Percentiles rank a stretch among this genome's conserved stretches.
phyloP scores from a whole-genome alignment of 2,329 filamentous ascomycete species.

The Byssochlamys sp. region DNA sequence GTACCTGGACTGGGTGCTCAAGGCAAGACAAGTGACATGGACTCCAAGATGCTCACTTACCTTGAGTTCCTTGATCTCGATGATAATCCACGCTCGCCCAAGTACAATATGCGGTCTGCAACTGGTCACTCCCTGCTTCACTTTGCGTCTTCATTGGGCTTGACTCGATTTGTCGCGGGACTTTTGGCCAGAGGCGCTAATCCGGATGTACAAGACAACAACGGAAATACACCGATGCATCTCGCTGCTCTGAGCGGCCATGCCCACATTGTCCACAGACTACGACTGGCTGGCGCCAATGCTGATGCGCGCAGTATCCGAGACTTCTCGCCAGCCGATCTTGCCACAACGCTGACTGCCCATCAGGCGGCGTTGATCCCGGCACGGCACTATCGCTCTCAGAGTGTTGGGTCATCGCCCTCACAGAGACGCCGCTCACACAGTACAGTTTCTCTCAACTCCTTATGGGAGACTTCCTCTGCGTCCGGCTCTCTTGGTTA shows the following conservation, averaged over 20 bases:
- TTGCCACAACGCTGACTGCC: slow-evolving; percentile 57
- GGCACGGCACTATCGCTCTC: slow-evolving; percentile 54
- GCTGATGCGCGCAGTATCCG: slow-evolving; percentile 59
- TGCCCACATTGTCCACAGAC: slow-evolving; percentile 62
- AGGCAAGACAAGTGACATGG: slow-evolving; percentile 45
- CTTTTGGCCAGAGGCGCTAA: slow-evolving; percentile 69
- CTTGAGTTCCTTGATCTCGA: slow-evolving; percentile 72
- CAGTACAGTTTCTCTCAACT: slow-evolving; percentile 58
- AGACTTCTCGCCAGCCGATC: slow-evolving; percentile 61
- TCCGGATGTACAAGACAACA: slow-evolving; percentile 63
- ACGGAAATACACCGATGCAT: slow-evolving; percentile 73
- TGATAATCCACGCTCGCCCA: slow-evolving; percentile 58
- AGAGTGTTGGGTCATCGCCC: slow-evolving; percentile 51
- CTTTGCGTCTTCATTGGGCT: slow-evolving; percentile 63
- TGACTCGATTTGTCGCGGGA: slow-evolving; percentile 65
- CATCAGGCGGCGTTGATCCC: slow-evolving; percentile 54
- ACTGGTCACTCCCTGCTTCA: slow-evolving; percentile 76
- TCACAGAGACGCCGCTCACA: slow-evolving; percentile 47
- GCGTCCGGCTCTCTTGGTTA: slow-evolving; percentile 37
- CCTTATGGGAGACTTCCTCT: slow-evolving; percentile 54
- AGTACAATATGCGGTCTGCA: slow-evolving; percentile 54
- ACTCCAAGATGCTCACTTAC: slow-evolving; percentile 60
- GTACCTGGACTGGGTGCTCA: slow-evolving; percentile 35
- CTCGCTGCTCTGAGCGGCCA: slow-evolving; percentile 69
- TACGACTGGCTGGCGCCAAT: slow-evolving; percentile 65